phyloP scores from a whole-genome alignment of 2,329 filamentous ascomycete genomes.

The Tolypocladium guangdongense region DNA sequence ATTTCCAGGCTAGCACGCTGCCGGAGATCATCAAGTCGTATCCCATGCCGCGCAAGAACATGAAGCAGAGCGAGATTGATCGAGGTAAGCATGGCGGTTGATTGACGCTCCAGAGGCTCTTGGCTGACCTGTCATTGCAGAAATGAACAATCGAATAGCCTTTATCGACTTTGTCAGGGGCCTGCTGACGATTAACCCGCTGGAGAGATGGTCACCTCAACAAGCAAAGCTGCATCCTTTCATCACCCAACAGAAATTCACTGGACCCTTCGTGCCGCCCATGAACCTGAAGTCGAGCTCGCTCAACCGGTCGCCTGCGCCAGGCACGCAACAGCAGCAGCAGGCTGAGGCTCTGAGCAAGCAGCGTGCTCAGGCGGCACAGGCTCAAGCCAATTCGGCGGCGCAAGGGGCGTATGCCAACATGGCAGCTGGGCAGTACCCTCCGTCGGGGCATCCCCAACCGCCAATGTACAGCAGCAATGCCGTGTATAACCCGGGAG shows the following conservation, averaged over 20 bases:
- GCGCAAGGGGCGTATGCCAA: conserved; percentile 54
- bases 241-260: conserved; percentile 97
- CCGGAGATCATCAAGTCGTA: conserved; percentile 98
- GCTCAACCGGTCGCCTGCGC: conserved; percentile 76
- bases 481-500: conserved; percentile 62
- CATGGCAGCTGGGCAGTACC: conserved; percentile 36
- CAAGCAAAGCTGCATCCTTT: conserved; percentile 97
- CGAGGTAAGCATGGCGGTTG: conserved; percentile 50
- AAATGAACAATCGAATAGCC: conserved; percentile 95
- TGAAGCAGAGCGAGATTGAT: conserved; percentile 95
- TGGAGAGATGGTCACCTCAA: conserved; percentile 95
- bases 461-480: conserved; percentile 74
- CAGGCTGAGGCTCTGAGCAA: conserved; percentile 91
- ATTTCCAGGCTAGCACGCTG: conserved; percentile 87
- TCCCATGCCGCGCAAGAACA: conserved; percentile 96
- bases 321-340: conserved; percentile 90
- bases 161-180: conserved; percentile 98
- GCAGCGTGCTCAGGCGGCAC: conserved; percentile 66
- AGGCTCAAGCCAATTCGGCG: conserved; percentile 58
- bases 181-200: conserved; percentile 83
- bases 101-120: too few relatives aligned
- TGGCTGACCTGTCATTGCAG: conserved; percentile 34
- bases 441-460: conserved; percentile 33
- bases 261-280: conserved; percentile 87
- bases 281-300: conserved; percentile 91